Conservation (phyloP, 352 stramenopile genomes). For the Phytophthora citricola region DNA sequence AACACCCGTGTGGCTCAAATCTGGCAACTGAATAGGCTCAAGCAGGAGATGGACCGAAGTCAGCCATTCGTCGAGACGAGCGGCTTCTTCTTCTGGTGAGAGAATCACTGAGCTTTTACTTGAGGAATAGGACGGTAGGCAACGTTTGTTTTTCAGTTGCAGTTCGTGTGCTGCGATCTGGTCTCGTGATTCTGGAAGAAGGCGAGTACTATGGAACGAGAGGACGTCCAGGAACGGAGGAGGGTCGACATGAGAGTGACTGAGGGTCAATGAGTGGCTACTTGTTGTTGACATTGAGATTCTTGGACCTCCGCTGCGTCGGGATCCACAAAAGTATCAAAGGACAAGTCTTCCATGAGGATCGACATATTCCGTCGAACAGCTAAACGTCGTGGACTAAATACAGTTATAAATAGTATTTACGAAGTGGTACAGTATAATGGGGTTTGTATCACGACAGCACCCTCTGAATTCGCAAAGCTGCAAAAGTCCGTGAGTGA, state of each 20-base stretch:
- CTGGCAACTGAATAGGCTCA: slow-evolving; percentile 66
- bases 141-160: slow-evolving; percentile 15
- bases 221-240: slow-evolving; percentile 73
- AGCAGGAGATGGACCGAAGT: slow-evolving; percentile 56
- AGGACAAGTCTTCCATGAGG: neutral
- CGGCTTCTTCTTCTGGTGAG: slow-evolving; percentile 12
- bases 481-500: no score
- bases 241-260: slow-evolving; percentile 13
- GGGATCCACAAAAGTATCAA: neutral
- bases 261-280: slow-evolving; percentile 8
- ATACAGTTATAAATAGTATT: no score
- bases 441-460: no score
- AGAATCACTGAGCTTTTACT: neutral
- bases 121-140: neutral
- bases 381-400: no score
- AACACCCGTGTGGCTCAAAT: slow-evolving; percentile 66
- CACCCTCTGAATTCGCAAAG: no score
- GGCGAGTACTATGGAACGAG: slow-evolving; percentile 62
- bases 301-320: neutral
- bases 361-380: no score
- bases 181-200: slow-evolving; percentile 44
- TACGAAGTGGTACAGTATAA: no score
- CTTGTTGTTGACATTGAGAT: slow-evolving; percentile 1
- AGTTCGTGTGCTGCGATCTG: slow-evolving; percentile 38
- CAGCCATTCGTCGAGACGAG: slow-evolving; percentile 46